A percentile compares a stretch with the other conserved stretches of the same genome.
These are phyloP conservation scores for Fusarium fujikuroi DNA, from an alignment of 2,329 filamentous ascomycete species.

Conservation along the genomic window DNA sequence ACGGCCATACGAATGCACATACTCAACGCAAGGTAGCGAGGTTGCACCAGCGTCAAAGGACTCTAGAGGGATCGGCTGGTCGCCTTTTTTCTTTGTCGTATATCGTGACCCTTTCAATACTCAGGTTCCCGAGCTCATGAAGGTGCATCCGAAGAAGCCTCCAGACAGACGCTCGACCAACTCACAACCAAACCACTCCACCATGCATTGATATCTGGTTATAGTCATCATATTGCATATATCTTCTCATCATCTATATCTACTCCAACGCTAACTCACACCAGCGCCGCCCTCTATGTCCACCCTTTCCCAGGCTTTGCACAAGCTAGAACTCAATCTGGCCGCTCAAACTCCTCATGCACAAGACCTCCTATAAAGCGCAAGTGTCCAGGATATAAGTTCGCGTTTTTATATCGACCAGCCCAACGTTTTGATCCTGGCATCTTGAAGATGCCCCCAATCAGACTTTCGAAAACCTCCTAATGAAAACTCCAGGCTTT, in stretches of 20 bases:
- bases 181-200: not conserved
- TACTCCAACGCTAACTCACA: conserved; percentile 5
- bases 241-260: conserved; percentile 20
- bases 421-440: conserved; percentile 36
- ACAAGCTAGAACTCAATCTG: not conserved
- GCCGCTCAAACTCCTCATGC: not conserved
- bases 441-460: conserved; percentile 36
- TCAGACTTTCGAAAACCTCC: conserved; percentile 31
- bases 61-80: too few relatives aligned
- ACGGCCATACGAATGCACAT: not conserved
- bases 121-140: not conserved
- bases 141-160: accelerated
- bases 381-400: conserved; percentile 20
- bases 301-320: not conserved
- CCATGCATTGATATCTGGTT: not conserved
- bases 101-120: too few relatives aligned
- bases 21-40: accelerated
- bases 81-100: not conserved
- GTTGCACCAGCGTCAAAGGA: not conserved
- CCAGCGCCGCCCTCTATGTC: conserved; percentile 9
- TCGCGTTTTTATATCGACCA: conserved; percentile 34
- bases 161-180: not conserved
- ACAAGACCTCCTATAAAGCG: not conserved
- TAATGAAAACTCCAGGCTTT: conserved; percentile 43
- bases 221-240: conserved; percentile 1